Base-by-base conservation (phyloP, 192 early-diverging fungal genomes). In the Coemansia sp. region DNA sequence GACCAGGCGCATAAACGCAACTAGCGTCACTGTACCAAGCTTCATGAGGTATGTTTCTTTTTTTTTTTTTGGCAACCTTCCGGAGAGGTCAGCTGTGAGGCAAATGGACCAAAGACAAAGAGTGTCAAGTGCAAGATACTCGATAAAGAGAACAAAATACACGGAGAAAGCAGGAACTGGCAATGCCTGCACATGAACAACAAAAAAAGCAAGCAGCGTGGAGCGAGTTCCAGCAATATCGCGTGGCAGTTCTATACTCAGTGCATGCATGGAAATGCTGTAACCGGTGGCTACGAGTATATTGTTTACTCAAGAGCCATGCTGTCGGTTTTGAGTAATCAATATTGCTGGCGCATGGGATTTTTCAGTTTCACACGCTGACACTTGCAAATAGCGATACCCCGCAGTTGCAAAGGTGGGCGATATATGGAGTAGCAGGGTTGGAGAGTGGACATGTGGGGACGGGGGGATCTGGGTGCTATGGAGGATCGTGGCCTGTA, bases 1-100 rank as follows among this genome's bases (percentile, higher is more conserved):
- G 3, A 50, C 70, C n/a, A 39, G 17, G 32, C 41, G 70, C 41
- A 67, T 21, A n/a, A 70, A 19, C 19, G 68, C 68, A 15, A 63
- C 32, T 29, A 63, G 38, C 21, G 43, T 56, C 17, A 64, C 29
- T 7, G 62, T 22, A 9, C 43, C 39, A 21, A 63, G 27, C 62
- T 64, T 64, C 62, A 64, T 64, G 39, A 9, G 24, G 0, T 27
- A 29, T 50, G 7, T 7, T 32, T 50, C 29, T 32, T 50, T 12
- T 24, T 12, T 14, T 29, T 50, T 24, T 50, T 12, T 46, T 7
- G 11, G 39, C 39, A 50, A 27, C 46, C 46, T 50, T 50, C 46
- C 26, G 27, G 46, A 50, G 46, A 24, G 24, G 46, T 48, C 26
- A 15, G 15, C 15, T 29, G 26, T 8, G 27, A 26, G 14, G 9